Conservation (phyloP, 2,329 filamentous ascomycete species). For the Neocatenulostroma microsporum region DNA sequence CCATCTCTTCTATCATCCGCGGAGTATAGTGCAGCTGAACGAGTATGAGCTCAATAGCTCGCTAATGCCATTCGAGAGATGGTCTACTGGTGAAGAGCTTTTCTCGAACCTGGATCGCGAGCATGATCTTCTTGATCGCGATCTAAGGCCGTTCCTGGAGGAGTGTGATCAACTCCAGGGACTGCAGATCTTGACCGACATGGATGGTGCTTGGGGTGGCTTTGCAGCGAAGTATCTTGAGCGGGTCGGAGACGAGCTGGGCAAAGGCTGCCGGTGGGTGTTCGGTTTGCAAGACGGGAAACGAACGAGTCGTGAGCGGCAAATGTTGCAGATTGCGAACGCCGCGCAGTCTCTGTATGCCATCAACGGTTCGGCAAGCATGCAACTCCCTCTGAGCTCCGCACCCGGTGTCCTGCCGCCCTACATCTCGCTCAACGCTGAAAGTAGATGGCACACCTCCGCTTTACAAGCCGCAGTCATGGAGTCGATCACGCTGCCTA, state of each 20-base stretch:
- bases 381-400: constrained; percentile 67
- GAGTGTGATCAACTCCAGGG: constrained; percentile 91
- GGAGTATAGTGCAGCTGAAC: constrained; percentile 75
- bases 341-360: constrained; percentile 63
- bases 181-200: constrained; percentile 56
- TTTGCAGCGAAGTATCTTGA: constrained; percentile 46
- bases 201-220: constrained; percentile 47
- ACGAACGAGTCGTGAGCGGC: constrained; percentile 46
- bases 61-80: constrained; percentile 75
- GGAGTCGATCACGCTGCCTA: constrained; percentile 71
- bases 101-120: constrained; percentile 52
- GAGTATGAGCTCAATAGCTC: constrained; percentile 78
- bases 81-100: constrained; percentile 64
- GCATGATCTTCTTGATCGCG: constrained; percentile 81
- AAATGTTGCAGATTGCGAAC: constrained; percentile 61
- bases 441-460: constrained; percentile 71
- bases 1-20: constrained; percentile 83
- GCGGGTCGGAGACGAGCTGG: constrained; percentile 77
- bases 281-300: constrained; percentile 68
- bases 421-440: constrained; percentile 51
- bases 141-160: constrained; percentile 79
- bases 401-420: constrained; percentile 50
- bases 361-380: constrained; percentile 62
- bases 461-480: constrained; percentile 68
- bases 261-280: constrained; percentile 77